Evolutionary conservation across 495 filamentous ascomycete genomes (phyloP).

Genomic region (Copromyces sp.): DNA sequence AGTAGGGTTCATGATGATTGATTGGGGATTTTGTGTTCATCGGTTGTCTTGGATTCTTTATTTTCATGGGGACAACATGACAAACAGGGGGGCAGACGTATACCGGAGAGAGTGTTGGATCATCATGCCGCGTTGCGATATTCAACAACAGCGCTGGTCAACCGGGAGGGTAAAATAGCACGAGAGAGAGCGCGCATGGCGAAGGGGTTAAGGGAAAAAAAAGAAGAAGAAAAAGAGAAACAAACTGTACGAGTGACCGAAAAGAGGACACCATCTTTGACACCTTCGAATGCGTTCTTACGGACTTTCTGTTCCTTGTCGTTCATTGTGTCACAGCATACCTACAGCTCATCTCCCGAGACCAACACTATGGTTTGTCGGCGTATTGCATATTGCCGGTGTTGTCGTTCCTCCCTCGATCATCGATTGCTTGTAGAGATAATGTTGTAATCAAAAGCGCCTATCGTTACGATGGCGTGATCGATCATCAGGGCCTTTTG

Average conservation of each 20-base stretch:
- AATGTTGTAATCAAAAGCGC: neutral
- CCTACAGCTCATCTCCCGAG: neutral
- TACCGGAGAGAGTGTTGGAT: neutral
- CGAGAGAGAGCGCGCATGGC: neutral
- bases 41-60: neutral
- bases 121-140: neutral
- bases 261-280: neutral
- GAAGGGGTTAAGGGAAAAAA: neutral
- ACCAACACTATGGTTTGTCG: neutral
- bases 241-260: neutral
- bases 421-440: neutral
- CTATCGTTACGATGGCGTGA: neutral
- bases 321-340: neutral
- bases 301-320: neutral
- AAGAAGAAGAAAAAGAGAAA: neutral
- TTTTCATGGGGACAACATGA: neutral
- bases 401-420: neutral
- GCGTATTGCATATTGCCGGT: neutral
- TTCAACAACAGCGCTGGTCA: neutral
- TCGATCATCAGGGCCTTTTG: neutral
- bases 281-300: neutral
- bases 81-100: neutral
- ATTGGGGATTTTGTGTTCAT: neutral
- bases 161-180: neutral
- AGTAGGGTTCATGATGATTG: neutral